phyloP scores from a whole-genome alignment of 352 stramenopile species.

The Globisporangium iwayamae region DNA sequence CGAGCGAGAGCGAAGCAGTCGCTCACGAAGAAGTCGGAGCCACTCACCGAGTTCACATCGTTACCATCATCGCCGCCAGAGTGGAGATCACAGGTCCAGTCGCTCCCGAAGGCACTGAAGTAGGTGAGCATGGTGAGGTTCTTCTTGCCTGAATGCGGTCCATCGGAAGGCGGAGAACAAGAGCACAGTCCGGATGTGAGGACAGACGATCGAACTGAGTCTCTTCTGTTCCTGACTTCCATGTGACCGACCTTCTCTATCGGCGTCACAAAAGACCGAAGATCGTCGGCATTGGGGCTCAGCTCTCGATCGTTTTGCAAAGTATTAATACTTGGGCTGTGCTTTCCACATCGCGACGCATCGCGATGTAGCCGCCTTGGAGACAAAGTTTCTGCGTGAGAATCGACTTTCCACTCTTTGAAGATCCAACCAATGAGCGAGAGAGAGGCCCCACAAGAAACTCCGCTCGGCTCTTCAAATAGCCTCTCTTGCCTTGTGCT shows the following conservation, averaged over 20 bases:
- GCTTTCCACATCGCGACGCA: no score
- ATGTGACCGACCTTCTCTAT: no score
- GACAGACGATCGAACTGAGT: neutral
- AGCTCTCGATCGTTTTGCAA: constrained; percentile 8
- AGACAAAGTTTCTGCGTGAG: no score
- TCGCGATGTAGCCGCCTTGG: no score
- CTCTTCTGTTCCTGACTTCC: neutral
- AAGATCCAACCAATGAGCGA: constrained; percentile 6
- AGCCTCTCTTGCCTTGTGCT: neutral
- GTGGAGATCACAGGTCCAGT: neutral
- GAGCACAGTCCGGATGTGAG: neutral
- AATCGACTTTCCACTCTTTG: no score
- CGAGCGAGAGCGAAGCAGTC: neutral
- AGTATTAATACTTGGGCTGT: constrained; percentile 17
- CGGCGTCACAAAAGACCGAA: no score
- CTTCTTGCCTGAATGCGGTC: neutral
- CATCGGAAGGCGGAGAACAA: neutral
- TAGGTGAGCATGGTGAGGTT: neutral
- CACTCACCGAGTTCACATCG: neutral
- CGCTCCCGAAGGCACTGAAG: neutral
- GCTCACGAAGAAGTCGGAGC: constrained; percentile 8
- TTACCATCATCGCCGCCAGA: neutral
- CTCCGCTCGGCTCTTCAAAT: neutral
- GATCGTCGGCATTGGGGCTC: neutral
- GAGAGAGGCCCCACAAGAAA: constrained; percentile 4